phyloP scores from a whole-genome alignment of 1,284 basidiomycete genomes.

The Apiotrichum siamense region DNA sequence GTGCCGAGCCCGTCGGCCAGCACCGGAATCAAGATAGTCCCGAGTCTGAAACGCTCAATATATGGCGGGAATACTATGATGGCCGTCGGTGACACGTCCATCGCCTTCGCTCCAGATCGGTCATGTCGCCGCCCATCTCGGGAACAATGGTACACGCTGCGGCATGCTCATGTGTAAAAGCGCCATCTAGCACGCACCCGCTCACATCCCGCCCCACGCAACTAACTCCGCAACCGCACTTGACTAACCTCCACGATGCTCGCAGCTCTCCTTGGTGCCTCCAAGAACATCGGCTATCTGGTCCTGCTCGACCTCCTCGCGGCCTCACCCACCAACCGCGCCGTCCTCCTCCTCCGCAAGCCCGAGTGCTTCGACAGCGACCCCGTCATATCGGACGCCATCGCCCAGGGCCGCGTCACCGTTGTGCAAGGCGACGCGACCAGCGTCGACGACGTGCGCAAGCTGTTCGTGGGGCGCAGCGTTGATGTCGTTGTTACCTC shows the following conservation, averaged over 20 bases:
- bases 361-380: slow-evolving; percentile 19
- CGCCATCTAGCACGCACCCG: neutral
- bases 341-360: slow-evolving; percentile 21
- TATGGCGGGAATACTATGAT: no score
- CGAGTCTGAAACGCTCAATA: no score
- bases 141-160: no score
- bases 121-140: no score
- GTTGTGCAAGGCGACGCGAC: slow-evolving; percentile 30
- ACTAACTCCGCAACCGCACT: neutral
- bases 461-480: slow-evolving; percentile 12
- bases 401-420: slow-evolving; percentile 15
- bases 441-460: slow-evolving; percentile 17
- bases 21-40: no score
- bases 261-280: slow-evolving; percentile 24
- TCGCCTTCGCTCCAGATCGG: no score
- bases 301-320: slow-evolving; percentile 12
- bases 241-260: slow-evolving; percentile 10
- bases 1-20: no score
- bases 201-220: neutral
- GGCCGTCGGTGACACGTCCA: no score
- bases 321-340: neutral
- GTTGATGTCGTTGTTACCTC: slow-evolving; percentile 24
- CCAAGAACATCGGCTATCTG: slow-evolving; percentile 17
- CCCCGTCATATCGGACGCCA: slow-evolving; percentile 3
- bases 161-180: no score